Percentiles rank a stretch among this genome's conserved stretches.
Evolutionary conservation across 257 asterid genomes (phyloP).

Genomic region (Jacaranda mimosifolia): DNA sequence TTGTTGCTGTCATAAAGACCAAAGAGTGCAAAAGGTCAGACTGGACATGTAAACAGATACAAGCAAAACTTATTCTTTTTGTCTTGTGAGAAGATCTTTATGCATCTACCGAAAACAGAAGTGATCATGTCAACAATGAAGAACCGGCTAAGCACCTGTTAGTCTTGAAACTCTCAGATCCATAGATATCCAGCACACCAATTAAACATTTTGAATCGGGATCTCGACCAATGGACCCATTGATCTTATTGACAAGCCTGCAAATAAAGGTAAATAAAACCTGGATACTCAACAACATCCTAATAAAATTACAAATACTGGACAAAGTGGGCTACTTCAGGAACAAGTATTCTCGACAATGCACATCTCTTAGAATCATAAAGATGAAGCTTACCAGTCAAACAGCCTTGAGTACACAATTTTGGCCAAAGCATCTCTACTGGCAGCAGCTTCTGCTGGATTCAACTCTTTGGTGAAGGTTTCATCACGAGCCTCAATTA

Average conservation of each 20-base stretch:
- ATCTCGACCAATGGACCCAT: slow-evolving; percentile 80
- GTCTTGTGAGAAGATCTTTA: slow-evolving; percentile 27
- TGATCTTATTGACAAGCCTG: slow-evolving; percentile 87
- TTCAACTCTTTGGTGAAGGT: slow-evolving; percentile 89
- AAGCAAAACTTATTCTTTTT: slow-evolving; percentile 23
- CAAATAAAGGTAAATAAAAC: slow-evolving; percentile 29
- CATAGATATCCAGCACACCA: slow-evolving; percentile 88
- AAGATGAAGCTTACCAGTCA: slow-evolving; percentile 75
- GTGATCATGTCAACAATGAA: slow-evolving; percentile 45
- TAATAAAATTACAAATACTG: not conserved
- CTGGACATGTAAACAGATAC: slow-evolving; percentile 16
- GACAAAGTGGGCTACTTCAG: not conserved
- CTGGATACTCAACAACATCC: slow-evolving; percentile 17
- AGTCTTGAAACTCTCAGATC: slow-evolving; percentile 94
- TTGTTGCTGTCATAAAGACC: not conserved
- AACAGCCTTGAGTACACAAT: slow-evolving; percentile 91
- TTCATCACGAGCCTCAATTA: slow-evolving; percentile 97
- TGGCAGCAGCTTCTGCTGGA: slow-evolving; percentile 88
- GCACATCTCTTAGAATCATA: slow-evolving; percentile 7
- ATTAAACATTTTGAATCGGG: slow-evolving; percentile 70
- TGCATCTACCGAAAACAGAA: slow-evolving; percentile 29
- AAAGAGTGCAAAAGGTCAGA: slow-evolving; percentile 3
- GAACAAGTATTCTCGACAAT: not conserved
- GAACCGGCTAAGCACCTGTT: slow-evolving; percentile 90
- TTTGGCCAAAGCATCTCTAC: slow-evolving; percentile 98